Evolutionary conservation across 2,329 filamentous ascomycete genomes (phyloP), one percentile per base, ranked within the genome.

Genomic region (Talaromyces sp.): DNA sequence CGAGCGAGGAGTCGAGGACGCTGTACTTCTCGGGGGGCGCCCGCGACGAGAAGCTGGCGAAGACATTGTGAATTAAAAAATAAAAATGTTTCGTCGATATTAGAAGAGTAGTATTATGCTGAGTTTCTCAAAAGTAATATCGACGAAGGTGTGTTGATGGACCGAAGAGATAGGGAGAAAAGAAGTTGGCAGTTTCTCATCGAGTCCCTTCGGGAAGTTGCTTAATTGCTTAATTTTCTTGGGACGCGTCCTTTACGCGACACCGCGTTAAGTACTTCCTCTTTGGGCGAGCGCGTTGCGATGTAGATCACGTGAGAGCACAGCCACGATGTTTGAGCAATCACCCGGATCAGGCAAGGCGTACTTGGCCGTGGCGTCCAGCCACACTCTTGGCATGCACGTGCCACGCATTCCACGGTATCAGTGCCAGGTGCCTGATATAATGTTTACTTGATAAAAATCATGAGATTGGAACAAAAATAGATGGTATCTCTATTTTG

Each of bases 1-100:
- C 65, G 75, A 72, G 68, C 71, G 70, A 67, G 78, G 77, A 58
- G 79, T 80, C 22, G 79, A 73, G 31, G 78, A 76, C 36, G 75
- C 70, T 45, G 79, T 76, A 65, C 77, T 75, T 60, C 76, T 76
- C 11, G 78, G 71, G 38, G 78, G 74, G 45, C 77, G 77, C 64
- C 79, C 77, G 59, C 76, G 77, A 67, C 72, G 70, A 64, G 78
- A 76, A 65, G 78, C 73, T 43, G 80, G 79, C 49, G 80, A 80
- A 67, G 80, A 81, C 79, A 81, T 81, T 38, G 17, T 45, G 3
- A 34, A 36, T 58, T 27, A 58, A 59, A n/a, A 17, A 34, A 36
- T 58, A n/a, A 58, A 59, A n/a, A 17, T 6, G 36, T 17, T 59
- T n/a, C n/a, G 56, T 19, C 38, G 34, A 29, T 38, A 40, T n/a